Evolutionary conservation across 768 basidiomycete species (phyloP).

Genomic region (Termitomyces sp.): DNA sequence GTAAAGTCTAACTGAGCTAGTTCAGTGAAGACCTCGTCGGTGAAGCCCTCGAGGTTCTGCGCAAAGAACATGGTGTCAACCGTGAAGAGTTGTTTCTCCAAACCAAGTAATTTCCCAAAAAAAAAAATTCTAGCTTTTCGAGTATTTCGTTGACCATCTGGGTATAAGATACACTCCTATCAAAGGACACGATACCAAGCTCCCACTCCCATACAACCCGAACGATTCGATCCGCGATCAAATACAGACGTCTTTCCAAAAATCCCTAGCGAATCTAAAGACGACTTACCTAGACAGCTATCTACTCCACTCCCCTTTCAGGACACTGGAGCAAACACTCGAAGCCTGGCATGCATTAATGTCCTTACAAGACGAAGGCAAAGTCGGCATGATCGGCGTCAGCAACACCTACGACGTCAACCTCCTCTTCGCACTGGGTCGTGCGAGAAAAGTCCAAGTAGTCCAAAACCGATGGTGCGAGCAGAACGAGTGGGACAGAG

Average conservation of each 20-base stretch:
- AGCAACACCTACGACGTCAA: constrained; percentile 73
- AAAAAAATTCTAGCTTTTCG: too few species aligned
- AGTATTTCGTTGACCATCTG: not conserved
- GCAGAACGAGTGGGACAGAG: constrained; percentile 71
- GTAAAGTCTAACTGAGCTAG: constrained; percentile 1
- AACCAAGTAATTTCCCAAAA: constrained; percentile 55
- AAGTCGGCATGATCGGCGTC: constrained; percentile 63
- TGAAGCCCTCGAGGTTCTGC: constrained; percentile 57
- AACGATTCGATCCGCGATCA: constrained; percentile 51
- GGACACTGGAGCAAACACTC: constrained; percentile 53
- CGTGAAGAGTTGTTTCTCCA: constrained; percentile 76
- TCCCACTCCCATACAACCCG: constrained; percentile 75
- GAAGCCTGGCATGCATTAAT: constrained; percentile 69
- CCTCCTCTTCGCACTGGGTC: constrained; percentile 49
- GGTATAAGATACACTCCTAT: constrained; percentile 67
- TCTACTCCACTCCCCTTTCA: constrained; percentile 74
- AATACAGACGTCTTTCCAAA: constrained; percentile 56
- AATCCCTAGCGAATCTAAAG: constrained; percentile 64
- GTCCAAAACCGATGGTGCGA: constrained; percentile 88
- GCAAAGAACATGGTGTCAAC: constrained; percentile 54
- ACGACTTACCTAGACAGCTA: constrained; percentile 78
- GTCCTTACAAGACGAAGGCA: constrained; percentile 60
- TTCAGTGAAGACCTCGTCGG: constrained; percentile 81
- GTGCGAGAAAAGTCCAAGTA: constrained; percentile 58
- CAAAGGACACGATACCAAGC: constrained; percentile 64